phyloP scores from a whole-genome alignment of 768 basidiomycete genomes.

The Tylopilus rubrobrunneus region DNA sequence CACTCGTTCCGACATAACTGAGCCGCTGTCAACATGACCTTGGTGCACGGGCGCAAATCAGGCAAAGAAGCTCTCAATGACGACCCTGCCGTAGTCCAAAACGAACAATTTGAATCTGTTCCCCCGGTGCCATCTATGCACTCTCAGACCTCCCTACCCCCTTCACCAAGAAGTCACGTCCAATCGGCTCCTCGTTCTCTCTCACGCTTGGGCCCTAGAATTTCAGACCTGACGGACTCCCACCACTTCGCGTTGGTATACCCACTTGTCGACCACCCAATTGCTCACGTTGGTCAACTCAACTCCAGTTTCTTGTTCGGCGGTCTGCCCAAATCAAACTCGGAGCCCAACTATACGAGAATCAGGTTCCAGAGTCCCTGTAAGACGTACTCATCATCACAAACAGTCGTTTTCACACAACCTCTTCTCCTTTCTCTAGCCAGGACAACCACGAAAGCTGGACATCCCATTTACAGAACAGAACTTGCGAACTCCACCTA shows the following conservation, averaged over 20 bases:
- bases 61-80: too few relatives aligned
- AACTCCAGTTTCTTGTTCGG: slow-evolving; percentile 64
- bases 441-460: slow-evolving; percentile 35
- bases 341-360: slow-evolving; percentile 15
- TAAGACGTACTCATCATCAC: slow-evolving; percentile 74
- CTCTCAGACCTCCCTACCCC: slow-evolving; percentile 8
- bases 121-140: too few relatives aligned
- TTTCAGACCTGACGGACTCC: slow-evolving; percentile 18
- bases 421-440: slow-evolving; percentile 94
- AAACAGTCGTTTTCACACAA: slow-evolving; percentile 93
- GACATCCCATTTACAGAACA: slow-evolving; percentile 16
- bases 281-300: slow-evolving; percentile 35
- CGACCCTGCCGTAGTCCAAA: too few relatives aligned
- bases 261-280: slow-evolving; percentile 24
- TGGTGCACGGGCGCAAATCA: too few relatives aligned
- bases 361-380: slow-evolving; percentile 24
- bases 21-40: too few relatives aligned
- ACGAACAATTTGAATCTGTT: too few relatives aligned
- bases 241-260: slow-evolving; percentile 25
- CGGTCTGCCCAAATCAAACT: slow-evolving; percentile 35
- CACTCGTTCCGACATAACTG: too few relatives aligned
- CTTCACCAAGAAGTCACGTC: slow-evolving; percentile 24
- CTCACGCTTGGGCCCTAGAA: slow-evolving; percentile 18
- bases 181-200: slow-evolving; percentile 23
- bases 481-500: slow-evolving; percentile 53